Percentiles rank a stretch among this genome's conserved stretches.
These are phyloP conservation scores for Ophiostoma ips DNA, from an alignment of 2,329 filamentous ascomycete species.

Conservation along the genomic window DNA sequence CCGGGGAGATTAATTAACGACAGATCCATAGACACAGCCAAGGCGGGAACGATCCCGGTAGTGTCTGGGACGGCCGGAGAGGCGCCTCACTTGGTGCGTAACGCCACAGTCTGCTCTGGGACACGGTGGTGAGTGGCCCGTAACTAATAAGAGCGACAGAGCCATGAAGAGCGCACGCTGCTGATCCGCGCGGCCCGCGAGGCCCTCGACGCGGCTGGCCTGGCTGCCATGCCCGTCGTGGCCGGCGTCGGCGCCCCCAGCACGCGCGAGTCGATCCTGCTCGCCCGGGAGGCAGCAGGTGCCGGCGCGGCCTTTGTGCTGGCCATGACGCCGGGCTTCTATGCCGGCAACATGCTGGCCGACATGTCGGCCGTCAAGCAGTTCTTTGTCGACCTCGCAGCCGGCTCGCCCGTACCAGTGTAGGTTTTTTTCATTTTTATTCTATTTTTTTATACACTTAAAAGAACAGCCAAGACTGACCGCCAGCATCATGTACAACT, in stretches of 20 bases:
- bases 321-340: conserved; percentile 27
- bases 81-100: conserved; percentile 9
- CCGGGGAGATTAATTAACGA: too few relatives aligned
- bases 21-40: neutral
- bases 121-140: neutral
- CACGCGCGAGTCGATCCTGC: conserved; percentile 22
- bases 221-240: conserved; percentile 27
- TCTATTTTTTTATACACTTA: too few relatives aligned
- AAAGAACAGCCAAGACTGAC: neutral
- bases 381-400: conserved; percentile 16
- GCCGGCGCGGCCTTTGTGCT: conserved; percentile 27
- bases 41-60: conserved; percentile 9
- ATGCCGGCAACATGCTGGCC: conserved; percentile 23
- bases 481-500: conserved; percentile 17
- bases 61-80: conserved; percentile 10
- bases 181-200: conserved; percentile 4
- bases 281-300: conserved; percentile 23
- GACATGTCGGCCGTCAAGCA: conserved; percentile 11
- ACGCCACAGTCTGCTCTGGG: neutral
- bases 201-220: conserved; percentile 11
- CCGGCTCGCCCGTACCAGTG: conserved; percentile 14
- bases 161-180: conserved; percentile 5
- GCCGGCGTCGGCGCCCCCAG: conserved; percentile 29
- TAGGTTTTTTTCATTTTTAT: conserved; percentile 1
- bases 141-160: conserved; percentile 1